phyloP scores from a whole-genome alignment of 139 green algal species.

The Volvox reticuliferus region DNA sequence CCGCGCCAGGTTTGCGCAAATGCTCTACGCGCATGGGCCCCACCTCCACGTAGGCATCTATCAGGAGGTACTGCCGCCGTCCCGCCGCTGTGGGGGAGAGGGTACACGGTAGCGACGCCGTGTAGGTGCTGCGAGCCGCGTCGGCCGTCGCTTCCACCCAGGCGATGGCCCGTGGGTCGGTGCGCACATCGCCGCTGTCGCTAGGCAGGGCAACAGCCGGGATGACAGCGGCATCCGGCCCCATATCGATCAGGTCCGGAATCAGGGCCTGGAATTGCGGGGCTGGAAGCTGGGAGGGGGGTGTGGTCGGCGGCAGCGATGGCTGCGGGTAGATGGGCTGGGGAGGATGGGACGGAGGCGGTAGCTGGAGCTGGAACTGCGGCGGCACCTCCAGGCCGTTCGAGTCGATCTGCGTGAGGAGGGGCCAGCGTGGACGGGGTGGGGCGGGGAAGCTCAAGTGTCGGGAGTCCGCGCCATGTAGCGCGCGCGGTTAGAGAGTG shows the following conservation, averaged over 20 bases:
- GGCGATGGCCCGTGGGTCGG: neutral
- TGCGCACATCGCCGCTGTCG: neutral
- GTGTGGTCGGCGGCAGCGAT: neutral
- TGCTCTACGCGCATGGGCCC: neutral
- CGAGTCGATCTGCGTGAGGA: neutral
- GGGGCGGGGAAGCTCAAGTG: neutral
- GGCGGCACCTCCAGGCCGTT: neutral
- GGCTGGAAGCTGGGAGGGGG: neutral
- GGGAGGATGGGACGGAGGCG: neutral
- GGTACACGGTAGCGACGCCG: neutral
- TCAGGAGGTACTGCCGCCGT: neutral
- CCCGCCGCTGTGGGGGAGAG: neutral
- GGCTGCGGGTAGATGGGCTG: neutral
- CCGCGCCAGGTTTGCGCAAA: too few relatives aligned
- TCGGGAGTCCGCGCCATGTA: neutral
- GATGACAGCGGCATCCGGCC: too few relatives aligned
- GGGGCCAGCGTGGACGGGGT: neutral
- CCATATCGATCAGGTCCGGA: too few relatives aligned
- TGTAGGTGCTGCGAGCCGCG: constrained; percentile 1
- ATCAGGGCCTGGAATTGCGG: neutral
- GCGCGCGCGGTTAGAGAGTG: too few relatives aligned
- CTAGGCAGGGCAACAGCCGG: too few relatives aligned
- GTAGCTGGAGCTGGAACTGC: neutral
- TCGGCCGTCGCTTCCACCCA: neutral
- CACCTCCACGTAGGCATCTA: constrained; percentile 25